Conservation (phyloP, 768 basidiomycete genomes). For the Russula vinacea region DNA sequence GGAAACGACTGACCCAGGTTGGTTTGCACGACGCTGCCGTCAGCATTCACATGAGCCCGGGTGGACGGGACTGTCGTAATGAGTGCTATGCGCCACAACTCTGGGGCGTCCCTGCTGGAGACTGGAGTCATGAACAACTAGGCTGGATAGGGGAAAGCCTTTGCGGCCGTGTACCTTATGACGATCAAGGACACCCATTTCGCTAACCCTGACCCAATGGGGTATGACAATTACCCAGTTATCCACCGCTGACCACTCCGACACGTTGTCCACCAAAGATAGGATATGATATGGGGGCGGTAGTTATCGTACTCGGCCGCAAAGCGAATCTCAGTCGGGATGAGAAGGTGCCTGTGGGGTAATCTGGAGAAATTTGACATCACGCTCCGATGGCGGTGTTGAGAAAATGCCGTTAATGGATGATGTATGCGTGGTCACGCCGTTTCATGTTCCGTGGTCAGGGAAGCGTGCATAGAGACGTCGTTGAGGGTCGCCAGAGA, state of each 20-base stretch:
- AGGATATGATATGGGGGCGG: background rate
- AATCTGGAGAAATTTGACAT: slow-evolving; percentile 17
- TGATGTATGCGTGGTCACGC: background rate
- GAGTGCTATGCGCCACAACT: background rate
- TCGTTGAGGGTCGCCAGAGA: background rate
- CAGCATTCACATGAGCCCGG: background rate
- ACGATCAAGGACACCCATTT: background rate
- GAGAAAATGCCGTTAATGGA: slow-evolving; percentile 17
- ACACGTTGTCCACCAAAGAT: background rate
- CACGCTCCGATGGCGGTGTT: background rate
- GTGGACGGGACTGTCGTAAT: slow-evolving; percentile 9
- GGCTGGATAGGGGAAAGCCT: slow-evolving; percentile 13
- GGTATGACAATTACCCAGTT: background rate
- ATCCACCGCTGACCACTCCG: background rate
- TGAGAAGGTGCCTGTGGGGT: background rate
- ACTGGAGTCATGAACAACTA: background rate
- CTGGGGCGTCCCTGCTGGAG: too few species aligned
- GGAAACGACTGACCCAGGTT: too few species aligned
- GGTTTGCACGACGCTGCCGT: background rate
- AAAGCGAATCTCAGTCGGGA: background rate
- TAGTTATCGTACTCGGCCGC: background rate
- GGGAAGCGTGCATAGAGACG: background rate
- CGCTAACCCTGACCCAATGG: background rate
- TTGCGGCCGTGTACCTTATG: background rate
- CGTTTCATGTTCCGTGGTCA: background rate